These are phyloP conservation scores for Globisporangium recalcitrans DNA, from an alignment of 352 stramenopile genomes.

Conservation along the genomic window DNA sequence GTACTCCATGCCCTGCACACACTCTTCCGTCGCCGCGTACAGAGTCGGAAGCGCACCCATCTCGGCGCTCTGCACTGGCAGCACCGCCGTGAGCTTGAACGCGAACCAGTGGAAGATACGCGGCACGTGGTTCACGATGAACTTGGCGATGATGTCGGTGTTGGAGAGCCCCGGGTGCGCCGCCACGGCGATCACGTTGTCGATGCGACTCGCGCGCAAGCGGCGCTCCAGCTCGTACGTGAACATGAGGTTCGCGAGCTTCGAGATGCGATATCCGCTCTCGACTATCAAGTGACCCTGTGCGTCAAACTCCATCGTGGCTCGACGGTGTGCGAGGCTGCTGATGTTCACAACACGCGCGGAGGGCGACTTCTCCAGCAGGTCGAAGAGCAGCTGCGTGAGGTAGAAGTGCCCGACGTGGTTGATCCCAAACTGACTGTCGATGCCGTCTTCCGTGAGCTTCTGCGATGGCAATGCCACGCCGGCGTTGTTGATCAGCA, in stretches of 20 bases:
- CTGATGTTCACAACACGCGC: slow-evolving; percentile 40
- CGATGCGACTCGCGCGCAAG: slow-evolving; percentile 19
- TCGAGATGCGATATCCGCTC: slow-evolving; percentile 37
- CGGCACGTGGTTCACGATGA: slow-evolving; percentile 23
- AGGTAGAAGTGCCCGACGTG: slow-evolving; percentile 49
- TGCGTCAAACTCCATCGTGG: slow-evolving; percentile 21
- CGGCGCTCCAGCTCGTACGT: slow-evolving; percentile 42
- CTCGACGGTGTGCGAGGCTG: slow-evolving; percentile 30
- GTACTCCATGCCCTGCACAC: slow-evolving; percentile 15
- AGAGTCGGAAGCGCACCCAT: slow-evolving; percentile 9
- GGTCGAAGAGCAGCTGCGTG: slow-evolving; percentile 32
- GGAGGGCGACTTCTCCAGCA: slow-evolving; percentile 19
- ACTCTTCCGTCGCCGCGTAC: slow-evolving; percentile 10
- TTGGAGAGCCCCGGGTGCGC: slow-evolving; percentile 33
- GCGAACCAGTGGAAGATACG: slow-evolving; percentile 9
- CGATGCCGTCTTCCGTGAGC: slow-evolving; percentile 24
- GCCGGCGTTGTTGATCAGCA: slow-evolving; percentile 36
- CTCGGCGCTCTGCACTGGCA: slow-evolving; percentile 5
- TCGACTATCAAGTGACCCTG: slow-evolving; percentile 26
- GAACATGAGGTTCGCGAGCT: slow-evolving; percentile 48
- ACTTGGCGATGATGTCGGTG: slow-evolving; percentile 36
- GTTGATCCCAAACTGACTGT: slow-evolving; percentile 46
- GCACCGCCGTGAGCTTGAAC: not conserved
- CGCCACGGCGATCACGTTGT: slow-evolving; percentile 32
- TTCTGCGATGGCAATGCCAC: slow-evolving; percentile 12